Evolutionary conservation across 441 rosid species (phyloP).

Genomic region (Omphalea diandra): DNA sequence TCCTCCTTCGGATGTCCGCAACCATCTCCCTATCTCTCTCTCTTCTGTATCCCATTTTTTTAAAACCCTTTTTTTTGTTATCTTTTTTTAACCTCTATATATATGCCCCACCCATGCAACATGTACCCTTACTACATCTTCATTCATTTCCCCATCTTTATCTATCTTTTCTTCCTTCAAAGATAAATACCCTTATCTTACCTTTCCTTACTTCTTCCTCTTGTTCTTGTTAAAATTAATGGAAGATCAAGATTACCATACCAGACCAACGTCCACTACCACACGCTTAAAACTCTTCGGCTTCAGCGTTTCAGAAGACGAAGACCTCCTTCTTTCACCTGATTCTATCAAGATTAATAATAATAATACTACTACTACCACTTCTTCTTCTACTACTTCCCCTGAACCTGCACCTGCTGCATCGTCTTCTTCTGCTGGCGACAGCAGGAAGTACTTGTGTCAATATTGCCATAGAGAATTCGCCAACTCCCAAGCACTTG

Average conservation of each 20-base stretch:
- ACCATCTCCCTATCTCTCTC: conserved; percentile 25
- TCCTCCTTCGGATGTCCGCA: conserved; percentile 67
- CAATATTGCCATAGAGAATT: conserved; percentile 91
- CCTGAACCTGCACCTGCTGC: conserved; percentile 29
- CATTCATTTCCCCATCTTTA: conserved; percentile 5
- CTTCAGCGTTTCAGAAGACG: conserved; percentile 71
- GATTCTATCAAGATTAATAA: conserved; percentile 26
- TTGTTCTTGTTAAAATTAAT: conserved; percentile 26
- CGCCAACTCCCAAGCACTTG: conserved; percentile 97
- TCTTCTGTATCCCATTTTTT: conserved; percentile 5
- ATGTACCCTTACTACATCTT: conserved; percentile 25
- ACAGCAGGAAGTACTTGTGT: conserved; percentile 88
- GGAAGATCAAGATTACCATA: conserved; percentile 57
- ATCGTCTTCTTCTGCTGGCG: conserved; percentile 9
- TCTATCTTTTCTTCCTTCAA: conserved; percentile 5
- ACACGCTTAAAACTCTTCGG: conserved; percentile 84
- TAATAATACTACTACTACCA: too few relatives aligned
- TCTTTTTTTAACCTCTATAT: conserved; percentile 24
- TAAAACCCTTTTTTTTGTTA: conserved; percentile 6
- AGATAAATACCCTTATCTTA: too few relatives aligned
- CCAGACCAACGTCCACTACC: conserved; percentile 38
- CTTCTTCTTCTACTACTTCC: conserved; percentile 37
- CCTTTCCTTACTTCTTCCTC: background rate
- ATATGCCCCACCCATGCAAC: conserved; percentile 52
- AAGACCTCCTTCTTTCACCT: conserved; percentile 42